Evolutionary conservation across 495 filamentous ascomycete genomes (phyloP), one percentile per base, ranked within the genome.

Genomic region (Antarctomyces pellizariae): DNA sequence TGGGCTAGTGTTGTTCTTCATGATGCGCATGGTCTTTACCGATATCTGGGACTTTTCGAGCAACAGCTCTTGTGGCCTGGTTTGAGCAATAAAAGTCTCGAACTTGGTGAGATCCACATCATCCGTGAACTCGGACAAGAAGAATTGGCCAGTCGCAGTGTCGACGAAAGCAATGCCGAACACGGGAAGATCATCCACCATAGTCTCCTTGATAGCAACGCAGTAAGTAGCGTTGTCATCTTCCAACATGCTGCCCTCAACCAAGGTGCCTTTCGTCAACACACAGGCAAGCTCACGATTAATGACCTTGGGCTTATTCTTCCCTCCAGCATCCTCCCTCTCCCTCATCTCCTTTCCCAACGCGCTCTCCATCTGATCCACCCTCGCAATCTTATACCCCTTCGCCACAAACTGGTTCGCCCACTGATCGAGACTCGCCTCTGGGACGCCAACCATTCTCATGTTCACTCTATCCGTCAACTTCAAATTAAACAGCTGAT

Each of bases 261-360:
- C 83, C 7, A 99, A 61, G 7, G 89, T 99, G 16, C 86, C 89
- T 5, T 66, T 62, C 0, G 89, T 99, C 9, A 95, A 60, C 18
- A 99, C 79, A 41, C 75, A 83, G 5, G 79, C 65, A 15, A 99
- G 59, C 50, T 99, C 83, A 39, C 89, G 64, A 29, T 64, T 68
- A 37, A 99, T 99, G 35, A 99, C 68, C 49, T 93, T 95, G 16
- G 66, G 61, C 36, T 75, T 80, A 21, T 60, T 55, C 32, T 55
- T 52, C 22, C 61, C 60, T 11, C 52, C 58, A 9, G 41, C 46
- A 22, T 56, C 65, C 18, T 72, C 73, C 33, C 79, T 57, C 46
- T 99, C 89, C 2, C 89, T 74, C 89, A 99, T 95, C 46, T 95
- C 86, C 45, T 99, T 99, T 16, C 73, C 84, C 3, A 99, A 52